Evolutionary conservation across 164 flowering plant species (phyloP), one percentile per base, ranked within the genome.

Genomic region (Annona squamosa): DNA sequence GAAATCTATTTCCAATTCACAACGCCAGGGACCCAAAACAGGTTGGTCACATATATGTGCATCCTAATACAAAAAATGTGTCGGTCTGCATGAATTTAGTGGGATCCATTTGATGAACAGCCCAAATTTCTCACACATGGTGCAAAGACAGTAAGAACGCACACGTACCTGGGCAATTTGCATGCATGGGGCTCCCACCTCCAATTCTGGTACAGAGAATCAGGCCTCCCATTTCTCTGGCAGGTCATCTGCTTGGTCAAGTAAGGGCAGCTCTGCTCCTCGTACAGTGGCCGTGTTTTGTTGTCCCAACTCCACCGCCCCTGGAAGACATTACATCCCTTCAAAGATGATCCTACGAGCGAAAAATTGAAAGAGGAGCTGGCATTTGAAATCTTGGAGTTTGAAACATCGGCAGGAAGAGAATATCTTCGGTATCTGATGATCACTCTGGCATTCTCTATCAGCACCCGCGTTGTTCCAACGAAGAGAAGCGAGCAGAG

Each of bases 101-200:
- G 59, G 9, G 59, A 52, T 52, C 59, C 59, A 52, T 16, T 7
- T 9, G 13, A 52, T 52, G 59, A 52, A 10, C 13, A 16, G 59
- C 59, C 13, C 59, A 52, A 52, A 52, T 52, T 52, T 52, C 59
- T 52, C 2, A 52, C 59, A 52, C 59, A 10, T 52, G 59, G 17
- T 52, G 13, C 59, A 26, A 26, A 26, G 37, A 26, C 37, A 26
- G 37, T 26, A 26, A 26, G 37, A 26, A 26, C 37, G 37, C 37
- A 26, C 37, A 26, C 37, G 17, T 70, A 92, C 95, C 94, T 90
- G 46, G 98, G 97, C 57, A 95, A 74, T 41, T 82, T 74, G 78
- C 99, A 94, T 7, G 69, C 79, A 77, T 78, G 74, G 70, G 96
- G 99, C 80, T 90, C 84, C 99, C 98, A 95, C 83, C 88, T 91